Evolutionary conservation across 2,329 filamentous ascomycete species (phyloP).

Genomic region (Pseudonectria foliicola): DNA sequence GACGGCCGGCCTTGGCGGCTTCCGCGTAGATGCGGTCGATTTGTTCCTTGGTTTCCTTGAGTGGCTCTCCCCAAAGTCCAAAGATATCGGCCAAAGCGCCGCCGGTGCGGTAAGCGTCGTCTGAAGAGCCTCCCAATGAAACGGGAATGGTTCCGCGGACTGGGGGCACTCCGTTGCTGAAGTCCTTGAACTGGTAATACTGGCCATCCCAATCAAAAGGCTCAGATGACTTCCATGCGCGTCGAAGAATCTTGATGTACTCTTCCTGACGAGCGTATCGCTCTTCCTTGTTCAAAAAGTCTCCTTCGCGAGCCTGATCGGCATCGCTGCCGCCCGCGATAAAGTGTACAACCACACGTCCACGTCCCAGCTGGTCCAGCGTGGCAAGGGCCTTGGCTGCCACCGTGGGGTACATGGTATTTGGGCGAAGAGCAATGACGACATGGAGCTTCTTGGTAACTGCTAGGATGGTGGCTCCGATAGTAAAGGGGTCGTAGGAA

Average conservation of each 20-base stretch:
- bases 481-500: conserved; percentile 38
- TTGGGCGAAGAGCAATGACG: conserved; percentile 55
- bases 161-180: conserved; percentile 47
- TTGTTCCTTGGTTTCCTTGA: conserved; percentile 57
- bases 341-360: conserved; percentile 55
- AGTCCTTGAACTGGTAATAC: conserved; percentile 53
- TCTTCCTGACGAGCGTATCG: conserved; percentile 53
- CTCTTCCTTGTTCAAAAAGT: conserved; percentile 50
- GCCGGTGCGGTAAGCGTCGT: conserved; percentile 52
- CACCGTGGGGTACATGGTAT: conserved; percentile 52
- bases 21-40: conserved; percentile 54
- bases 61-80: conserved; percentile 56
- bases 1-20: conserved; percentile 48
- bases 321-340: conserved; percentile 55
- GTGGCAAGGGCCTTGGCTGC: conserved; percentile 56
- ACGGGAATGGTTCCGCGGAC: conserved; percentile 48
- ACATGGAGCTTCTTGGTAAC: conserved; percentile 53
- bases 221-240: conserved; percentile 49
- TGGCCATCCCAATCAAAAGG: conserved; percentile 56
- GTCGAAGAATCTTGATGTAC: conserved; percentile 53
- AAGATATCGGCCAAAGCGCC: conserved; percentile 55
- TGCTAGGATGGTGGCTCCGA: conserved; percentile 50
- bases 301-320: conserved; percentile 54
- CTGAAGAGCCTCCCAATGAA: conserved; percentile 52
- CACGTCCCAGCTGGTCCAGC: conserved; percentile 50